phyloP scores from a whole-genome alignment of 2,329 filamentous ascomycete species.

The Chaetomium sp. region DNA sequence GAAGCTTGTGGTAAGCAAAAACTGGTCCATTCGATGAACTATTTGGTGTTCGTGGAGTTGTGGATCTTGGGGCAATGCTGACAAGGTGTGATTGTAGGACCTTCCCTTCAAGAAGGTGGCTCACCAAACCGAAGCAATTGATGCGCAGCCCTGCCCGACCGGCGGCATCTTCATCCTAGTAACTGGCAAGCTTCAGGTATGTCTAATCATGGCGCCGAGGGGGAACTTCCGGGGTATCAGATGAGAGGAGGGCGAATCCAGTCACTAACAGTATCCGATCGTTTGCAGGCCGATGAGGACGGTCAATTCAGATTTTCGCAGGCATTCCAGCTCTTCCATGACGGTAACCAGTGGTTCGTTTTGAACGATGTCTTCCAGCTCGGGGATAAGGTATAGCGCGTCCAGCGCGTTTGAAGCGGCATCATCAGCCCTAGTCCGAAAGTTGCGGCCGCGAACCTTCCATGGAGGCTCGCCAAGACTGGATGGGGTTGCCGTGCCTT shows the following conservation, averaged over 20 bases:
- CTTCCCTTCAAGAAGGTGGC: conserved; percentile 77
- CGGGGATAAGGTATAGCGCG: no score
- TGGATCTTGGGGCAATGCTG: conserved; percentile 1
- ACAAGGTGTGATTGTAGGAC: conserved; percentile 40
- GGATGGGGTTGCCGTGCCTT: background rate
- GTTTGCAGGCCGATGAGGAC: conserved; percentile 66
- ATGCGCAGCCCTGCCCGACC: conserved; percentile 70
- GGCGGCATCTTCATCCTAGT: conserved; percentile 80
- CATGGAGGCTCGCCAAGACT: background rate
- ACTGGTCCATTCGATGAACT: conserved; percentile 26
- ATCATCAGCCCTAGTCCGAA: background rate
- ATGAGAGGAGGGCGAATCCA: background rate
- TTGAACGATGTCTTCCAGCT: conserved; percentile 95
- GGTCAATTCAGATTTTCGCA: no score
- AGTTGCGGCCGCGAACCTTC: background rate
- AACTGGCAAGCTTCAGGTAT: conserved; percentile 76
- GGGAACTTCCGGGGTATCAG: background rate
- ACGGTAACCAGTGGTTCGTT: conserved; percentile 71
- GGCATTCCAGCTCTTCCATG: conserved; percentile 75
- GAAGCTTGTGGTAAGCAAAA: conserved; percentile 63
- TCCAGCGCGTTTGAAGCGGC: conserved; percentile 28
- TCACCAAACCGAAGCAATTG: conserved; percentile 70
- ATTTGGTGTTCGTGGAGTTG: background rate
- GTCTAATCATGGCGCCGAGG: conserved; percentile 25
- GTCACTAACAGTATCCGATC: background rate